Evolutionary conservation across 2,329 filamentous ascomycete genomes (phyloP), one percentile per base, ranked within the genome.

Genomic region (Nigrospora sphaerica): DNA sequence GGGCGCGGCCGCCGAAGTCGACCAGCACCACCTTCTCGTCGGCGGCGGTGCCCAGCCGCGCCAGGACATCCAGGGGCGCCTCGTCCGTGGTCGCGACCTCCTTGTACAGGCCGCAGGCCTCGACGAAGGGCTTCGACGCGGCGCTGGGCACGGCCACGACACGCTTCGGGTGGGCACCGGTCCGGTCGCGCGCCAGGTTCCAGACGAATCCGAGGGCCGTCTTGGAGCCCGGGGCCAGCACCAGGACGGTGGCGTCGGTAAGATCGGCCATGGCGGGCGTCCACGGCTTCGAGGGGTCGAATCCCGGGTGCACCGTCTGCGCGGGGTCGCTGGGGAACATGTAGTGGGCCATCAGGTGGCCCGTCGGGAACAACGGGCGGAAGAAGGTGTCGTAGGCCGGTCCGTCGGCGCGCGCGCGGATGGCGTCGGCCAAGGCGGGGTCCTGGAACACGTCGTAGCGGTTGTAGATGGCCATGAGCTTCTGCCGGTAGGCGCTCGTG

Each of bases 401-500:
- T 4, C 49, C 53, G 4, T 59, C 50, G 6, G 46, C 35, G 28
- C 44, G 46, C 38, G 35, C 37, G 1, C 42, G 45, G 32, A 49
- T 49, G 31, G 49, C 45, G 12, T 42, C 52, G 10, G 48, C 48
- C 23, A 60, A 51, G 12, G 42, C 14, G 6, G 50, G 35, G 14
- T 46, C 41, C 7, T 46, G 34, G 16, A 39, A 49, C 10, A 58
- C 51, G 14, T 48, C 28, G 49, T 72, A 74, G 13, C 63, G 63
- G 55, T 75, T 75, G 54, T 76, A 76, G 3, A 75, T 47, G 2
- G 61, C 58, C 65, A 69, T 67, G 33, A 71, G 47, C 12, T 57
- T 46, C 33, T 60, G 51, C 0, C 71, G 56, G 51, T 70, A 61
- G 4, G 53, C 54, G 48, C 61, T 68, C 6, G 57, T 59, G 37